Evolutionary conservation across 108 stramenopile species (phyloP), one percentile per base, ranked within the genome.

Genomic region (Skeletonema menzelii): DNA sequence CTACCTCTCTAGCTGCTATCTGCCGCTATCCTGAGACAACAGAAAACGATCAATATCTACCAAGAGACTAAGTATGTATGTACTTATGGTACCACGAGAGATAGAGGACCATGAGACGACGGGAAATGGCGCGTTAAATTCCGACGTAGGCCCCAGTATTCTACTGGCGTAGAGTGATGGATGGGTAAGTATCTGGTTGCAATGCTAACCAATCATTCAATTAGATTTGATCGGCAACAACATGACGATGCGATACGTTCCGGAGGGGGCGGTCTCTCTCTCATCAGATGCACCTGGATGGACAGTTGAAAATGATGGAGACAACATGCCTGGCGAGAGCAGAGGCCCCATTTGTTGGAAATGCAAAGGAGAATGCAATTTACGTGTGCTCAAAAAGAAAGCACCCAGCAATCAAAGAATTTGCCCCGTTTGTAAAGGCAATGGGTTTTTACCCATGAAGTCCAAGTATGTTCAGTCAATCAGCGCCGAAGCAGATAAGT

Each of bases 281-380:
- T 76, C 75, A 7, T 76, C 75, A 17, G 75, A 76, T 56, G 77
- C 73, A 7, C 73, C 73, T 4, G 73, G 73, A 26, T 79, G 73
- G 73, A 66, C 65, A 11, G 44, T 53, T 19, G 12, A 7, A 42
- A 46, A 5, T 13, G 2, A 15, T 7, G 62, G 7, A 0, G 28
- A 19, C 12, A 55, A 4, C 42, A 40, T 3, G 2, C 8, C 38
- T 15, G 64, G 11, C 10, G 24, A 57, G 30, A 5, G 27, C 14
- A 69, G 40, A 19, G 87, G 87, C 11, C 87, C 87, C 8, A 65
- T 67, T 20, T 88, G 88, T 57, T 88, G 88, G 88, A 88, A 88
- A 63, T 88, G 88, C 73, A 53, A 68, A 22, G 88, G 88, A 32
- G 14, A 27, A n/a, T 53, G 74, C 11, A 35, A 19, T 28, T 57